Conservation (phyloP, 352 stramenopile species). For the Phytopythium chamaehyphon region DNA sequence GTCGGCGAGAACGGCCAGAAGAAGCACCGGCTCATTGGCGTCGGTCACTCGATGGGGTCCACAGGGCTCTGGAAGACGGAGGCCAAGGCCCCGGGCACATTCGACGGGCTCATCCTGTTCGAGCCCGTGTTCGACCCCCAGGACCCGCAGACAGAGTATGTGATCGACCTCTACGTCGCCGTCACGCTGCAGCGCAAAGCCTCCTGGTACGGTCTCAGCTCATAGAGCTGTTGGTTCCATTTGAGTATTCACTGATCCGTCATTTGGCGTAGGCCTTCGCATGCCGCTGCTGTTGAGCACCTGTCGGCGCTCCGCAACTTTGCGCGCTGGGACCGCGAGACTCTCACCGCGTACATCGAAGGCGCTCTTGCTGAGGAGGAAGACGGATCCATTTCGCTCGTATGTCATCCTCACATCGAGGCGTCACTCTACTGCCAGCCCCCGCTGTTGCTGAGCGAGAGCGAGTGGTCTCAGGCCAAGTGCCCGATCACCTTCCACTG, state of each 20-base stretch:
- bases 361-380: constrained; percentile 19
- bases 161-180: constrained; percentile 31
- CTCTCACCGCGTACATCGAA: constrained; percentile 20
- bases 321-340: constrained; percentile 31
- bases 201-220: constrained; percentile 12
- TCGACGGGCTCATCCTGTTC: constrained; percentile 45
- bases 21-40: constrained; percentile 30
- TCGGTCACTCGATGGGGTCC: constrained; percentile 49
- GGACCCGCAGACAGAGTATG: constrained; percentile 21
- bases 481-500: constrained; percentile 41
- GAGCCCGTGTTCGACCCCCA: constrained; percentile 34
- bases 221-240: neutral
- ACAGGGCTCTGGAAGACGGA: constrained; percentile 32
- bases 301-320: constrained; percentile 30
- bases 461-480: constrained; percentile 28
- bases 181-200: constrained; percentile 21
- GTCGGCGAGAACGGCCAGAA: neutral
- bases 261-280: constrained; percentile 20
- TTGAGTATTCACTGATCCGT: too few relatives aligned
- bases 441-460: constrained; percentile 25
- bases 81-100: constrained; percentile 33
- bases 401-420: constrained; percentile 37
- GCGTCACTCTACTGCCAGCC: constrained; percentile 38
- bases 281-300: constrained; percentile 21
- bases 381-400: constrained; percentile 25